Base-by-base conservation (phyloP, 1,139 yeast genomes). In the Wickerhamiella pararugosa region DNA sequence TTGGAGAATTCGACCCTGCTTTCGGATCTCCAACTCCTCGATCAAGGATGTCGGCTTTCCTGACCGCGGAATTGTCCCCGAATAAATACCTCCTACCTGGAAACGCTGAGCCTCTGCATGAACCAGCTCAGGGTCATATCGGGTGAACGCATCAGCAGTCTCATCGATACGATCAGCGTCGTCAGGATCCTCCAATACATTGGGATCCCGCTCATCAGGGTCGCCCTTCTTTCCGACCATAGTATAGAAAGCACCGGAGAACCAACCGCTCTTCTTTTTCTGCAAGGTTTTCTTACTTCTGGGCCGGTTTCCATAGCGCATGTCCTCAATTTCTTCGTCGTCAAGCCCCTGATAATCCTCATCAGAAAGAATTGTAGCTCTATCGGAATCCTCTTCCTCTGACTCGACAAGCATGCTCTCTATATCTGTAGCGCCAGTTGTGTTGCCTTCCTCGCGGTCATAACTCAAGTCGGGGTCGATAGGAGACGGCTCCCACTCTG, bases 1-100 rank as follows among this genome's bases (percentile, higher is more conserved):
- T 40, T 60, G 59, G 2, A 56, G 51, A 35, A 45, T 48, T 11
- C 55, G 47, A 28, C 60, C 62, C n/a, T 59, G 57, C 43, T 61
- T 61, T 29, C 65, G 57, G 43, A 61, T 50, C 46, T 61, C 65
- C 34, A 61, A 46, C 46, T 61, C 65, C 45, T 61, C 65, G 38
- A 61, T 57, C 11, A 61, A 51, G 6, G 63, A 56, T 10, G 54
- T 52, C 1, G 59, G 57, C 36, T 53, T 52, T 4, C 51, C 51
- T 3, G 33, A 11, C 6, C 36, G 30, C 3, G 52, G 50, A 10
- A 29, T 26, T 9, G 41, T 37, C 11, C 44, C 40, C 31, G 42
- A 38, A 29, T 49, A 49, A 3, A 49, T 38, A 10, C 53, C 54
- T 26, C 54, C 54, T 4, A 47, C 36, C 30, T 48, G 37, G 40